Percentiles rank a stretch among this genome's conserved stretches.
These are phyloP conservation scores for Neostapfia colusana DNA, from an alignment of 176 grass and related monocot species.

Conservation along the genomic window DNA sequence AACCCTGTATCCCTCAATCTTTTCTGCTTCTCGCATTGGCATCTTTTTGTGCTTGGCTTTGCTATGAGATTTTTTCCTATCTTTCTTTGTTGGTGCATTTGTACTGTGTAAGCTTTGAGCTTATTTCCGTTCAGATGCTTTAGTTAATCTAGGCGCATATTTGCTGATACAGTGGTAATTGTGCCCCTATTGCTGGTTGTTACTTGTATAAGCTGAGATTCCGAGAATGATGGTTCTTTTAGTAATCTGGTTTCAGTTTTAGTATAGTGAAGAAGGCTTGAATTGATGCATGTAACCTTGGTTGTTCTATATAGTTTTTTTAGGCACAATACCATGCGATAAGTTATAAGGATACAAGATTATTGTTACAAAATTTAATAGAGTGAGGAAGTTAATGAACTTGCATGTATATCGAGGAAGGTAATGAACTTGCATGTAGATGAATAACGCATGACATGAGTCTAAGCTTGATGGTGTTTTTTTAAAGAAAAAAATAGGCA, in stretches of 20 bases:
- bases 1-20: constrained; percentile 19
- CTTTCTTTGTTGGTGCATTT: neutral
- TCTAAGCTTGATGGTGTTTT: too few species aligned
- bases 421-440: too few species aligned
- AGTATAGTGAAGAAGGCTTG: too few species aligned
- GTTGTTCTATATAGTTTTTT: too few species aligned
- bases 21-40: neutral
- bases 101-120: neutral
- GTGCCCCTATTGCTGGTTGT: neutral
- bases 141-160: neutral
- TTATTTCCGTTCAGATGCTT: neutral
- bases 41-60: neutral
- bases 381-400: too few species aligned
- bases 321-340: too few species aligned
- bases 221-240: neutral
- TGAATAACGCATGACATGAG: too few species aligned
- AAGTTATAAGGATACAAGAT: too few species aligned
- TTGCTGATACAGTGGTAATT: neutral
- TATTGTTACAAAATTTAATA: too few species aligned
- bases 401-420: too few species aligned
- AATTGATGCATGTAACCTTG: too few species aligned
- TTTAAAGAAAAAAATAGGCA: too few species aligned
- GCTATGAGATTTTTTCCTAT: neutral
- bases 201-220: neutral
- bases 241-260: neutral